Percentiles rank a stretch among this genome's conserved stretches.
Conservation (phyloP, 2,329 filamentous ascomycete species). For the Talaromyces marneffei region DNA sequence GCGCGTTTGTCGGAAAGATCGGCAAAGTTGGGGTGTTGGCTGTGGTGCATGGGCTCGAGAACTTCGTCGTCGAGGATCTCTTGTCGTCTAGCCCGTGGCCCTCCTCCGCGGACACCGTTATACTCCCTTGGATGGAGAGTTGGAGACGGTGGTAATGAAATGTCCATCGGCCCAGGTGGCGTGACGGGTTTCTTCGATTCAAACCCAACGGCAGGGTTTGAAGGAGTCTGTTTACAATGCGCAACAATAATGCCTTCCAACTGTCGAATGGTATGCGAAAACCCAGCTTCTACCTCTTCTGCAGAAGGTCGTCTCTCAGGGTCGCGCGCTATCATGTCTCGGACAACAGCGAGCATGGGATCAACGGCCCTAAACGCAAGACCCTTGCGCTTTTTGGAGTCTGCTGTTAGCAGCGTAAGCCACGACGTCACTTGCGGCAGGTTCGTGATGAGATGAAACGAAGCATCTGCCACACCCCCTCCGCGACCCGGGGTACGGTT, state of each 20-base stretch:
- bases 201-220: not conserved
- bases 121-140: not conserved
- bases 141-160: slow-evolving; percentile 6
- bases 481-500: slow-evolving; percentile 45
- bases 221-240: slow-evolving; percentile 11
- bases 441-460: slow-evolving; percentile 51
- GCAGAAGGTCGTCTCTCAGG: slow-evolving; percentile 29
- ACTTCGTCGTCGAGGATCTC: not conserved
- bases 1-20: not conserved
- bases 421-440: slow-evolving; percentile 52
- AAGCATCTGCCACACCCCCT: slow-evolving; percentile 49
- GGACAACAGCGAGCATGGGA: slow-evolving; percentile 33
- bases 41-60: not conserved
- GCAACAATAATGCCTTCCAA: slow-evolving; percentile 15
- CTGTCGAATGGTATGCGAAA: slow-evolving; percentile 22
- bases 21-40: not conserved
- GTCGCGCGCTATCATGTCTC: slow-evolving; percentile 34
- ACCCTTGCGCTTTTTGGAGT: slow-evolving; percentile 40
- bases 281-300: slow-evolving; percentile 24
- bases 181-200: not conserved
- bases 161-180: not conserved
- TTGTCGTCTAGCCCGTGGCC: not conserved
- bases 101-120: not conserved
- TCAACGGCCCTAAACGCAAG: slow-evolving; percentile 33
- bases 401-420: slow-evolving; percentile 48